Evolutionary conservation across 2,329 filamentous ascomycete genomes (phyloP), one percentile per base, ranked within the genome.

Genomic region (Ceratocystis smalleyi): DNA sequence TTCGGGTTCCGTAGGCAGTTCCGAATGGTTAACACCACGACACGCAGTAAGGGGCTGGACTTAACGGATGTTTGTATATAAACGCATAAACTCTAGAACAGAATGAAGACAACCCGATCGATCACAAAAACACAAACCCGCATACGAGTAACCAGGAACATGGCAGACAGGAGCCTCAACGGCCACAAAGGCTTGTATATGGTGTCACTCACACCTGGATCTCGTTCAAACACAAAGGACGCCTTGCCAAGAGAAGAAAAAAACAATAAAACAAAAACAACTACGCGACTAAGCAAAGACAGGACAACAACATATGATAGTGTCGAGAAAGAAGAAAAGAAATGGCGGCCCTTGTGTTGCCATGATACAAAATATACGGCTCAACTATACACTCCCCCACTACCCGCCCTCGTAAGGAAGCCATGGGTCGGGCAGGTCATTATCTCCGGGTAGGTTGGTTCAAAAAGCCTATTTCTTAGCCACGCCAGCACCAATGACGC

Each of bases 401-500:
- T 40, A 40, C 35, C 35, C 35, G 12, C 35, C 35, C 35, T 40
- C 12, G 35, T 40, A 40, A 10, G 35, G 35, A 15, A 15, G 35
- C 10, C 35, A 40, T 40, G 35, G 35, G 35, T 40, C 35, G 15
- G 35, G 10, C 3, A 15, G 35, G 35, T 40, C 35, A 40, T 40
- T 12, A 12, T 40, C 35, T 40, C 35, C 35, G 2, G 10, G 10
- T 40, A 40, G 35, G 12, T 40, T 40, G 35, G 12, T 15, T 40
- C 35, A 40, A 40, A 40, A 6, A 27, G 22, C 35, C 71, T 77
- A 83, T 74, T 86, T 90, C 43, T 84, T 83, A 68, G 87, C 88
- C 45, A 99, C 92, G 68, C 94, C 94, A 59, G 94, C 94, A n/a
- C 91, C 90, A 74, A 99, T 91, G 7, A 99, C 92, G 70, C 91